Conservation (phyloP, 2,329 filamentous ascomycete species). For the Didymella arachidicola region DNA sequence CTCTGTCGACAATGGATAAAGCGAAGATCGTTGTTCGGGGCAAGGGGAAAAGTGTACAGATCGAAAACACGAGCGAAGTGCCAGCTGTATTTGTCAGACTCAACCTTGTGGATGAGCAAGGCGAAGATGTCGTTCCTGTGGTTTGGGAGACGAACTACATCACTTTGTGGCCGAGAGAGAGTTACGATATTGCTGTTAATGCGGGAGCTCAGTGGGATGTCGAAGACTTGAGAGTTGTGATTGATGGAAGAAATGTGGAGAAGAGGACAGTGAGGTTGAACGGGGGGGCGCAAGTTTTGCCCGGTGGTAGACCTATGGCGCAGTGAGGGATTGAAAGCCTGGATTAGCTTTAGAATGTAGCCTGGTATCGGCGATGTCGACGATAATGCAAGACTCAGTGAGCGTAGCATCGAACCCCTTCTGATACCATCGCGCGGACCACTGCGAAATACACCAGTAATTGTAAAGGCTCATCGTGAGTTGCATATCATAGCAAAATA, state of each 20-base stretch:
- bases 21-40: conserved; percentile 21
- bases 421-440: too few species aligned
- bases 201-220: background rate
- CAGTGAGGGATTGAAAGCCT: background rate
- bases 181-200: conserved; percentile 13
- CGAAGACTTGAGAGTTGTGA: conserved; percentile 13
- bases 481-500: conserved; percentile 20
- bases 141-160: conserved; percentile 70
- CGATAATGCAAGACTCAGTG: too few species aligned
- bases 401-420: too few species aligned
- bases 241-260: conserved; percentile 26
- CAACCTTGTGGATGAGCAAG: conserved; percentile 56
- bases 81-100: conserved; percentile 68
- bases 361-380: too few species aligned
- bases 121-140: conserved; percentile 60
- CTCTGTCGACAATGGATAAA: conserved; percentile 47
- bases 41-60: conserved; percentile 45
- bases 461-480: background rate
- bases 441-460: too few species aligned
- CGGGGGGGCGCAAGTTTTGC: conserved; percentile 14
- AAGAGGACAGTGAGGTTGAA: conserved; percentile 17
- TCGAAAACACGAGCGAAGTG: conserved; percentile 61
- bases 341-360: too few species aligned
- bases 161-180: conserved; percentile 66
- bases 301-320: conserved; percentile 1